phyloP scores from a whole-genome alignment of 1,139 yeast genomes.

The Debaryomyces sp. region DNA sequence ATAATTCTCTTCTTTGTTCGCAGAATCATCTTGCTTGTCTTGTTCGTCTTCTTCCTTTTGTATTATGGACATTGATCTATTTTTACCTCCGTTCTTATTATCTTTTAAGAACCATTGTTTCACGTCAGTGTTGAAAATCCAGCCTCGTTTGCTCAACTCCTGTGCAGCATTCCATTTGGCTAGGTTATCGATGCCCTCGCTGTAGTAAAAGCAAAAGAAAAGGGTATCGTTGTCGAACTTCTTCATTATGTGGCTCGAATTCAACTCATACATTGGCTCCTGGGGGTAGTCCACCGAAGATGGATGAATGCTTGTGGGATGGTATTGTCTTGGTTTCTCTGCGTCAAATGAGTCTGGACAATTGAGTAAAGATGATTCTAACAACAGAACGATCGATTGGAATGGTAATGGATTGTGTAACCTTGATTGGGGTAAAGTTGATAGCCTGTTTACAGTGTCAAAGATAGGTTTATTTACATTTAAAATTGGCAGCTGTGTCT shows the following conservation, averaged over 20 bases:
- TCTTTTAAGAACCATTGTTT: slow-evolving; percentile 80
- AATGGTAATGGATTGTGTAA: slow-evolving; percentile 56
- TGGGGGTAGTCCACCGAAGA: slow-evolving; percentile 91
- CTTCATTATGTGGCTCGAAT: slow-evolving; percentile 55
- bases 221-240: slow-evolving; percentile 87
- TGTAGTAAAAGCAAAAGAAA: slow-evolving; percentile 88
- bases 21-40: slow-evolving; percentile 13
- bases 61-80: slow-evolving; percentile 48
- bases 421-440: slow-evolving; percentile 36
- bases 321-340: slow-evolving; percentile 80
- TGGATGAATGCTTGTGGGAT: slow-evolving; percentile 84
- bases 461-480: slow-evolving; percentile 26
- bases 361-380: slow-evolving; percentile 78
- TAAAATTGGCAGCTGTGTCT: slow-evolving; percentile 21
- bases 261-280: slow-evolving; percentile 72
- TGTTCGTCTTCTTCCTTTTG: slow-evolving; percentile 35
- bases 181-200: slow-evolving; percentile 47
- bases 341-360: slow-evolving; percentile 95
- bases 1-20: slow-evolving; percentile 56
- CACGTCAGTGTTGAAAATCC: slow-evolving; percentile 80
- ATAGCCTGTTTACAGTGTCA: slow-evolving; percentile 34
- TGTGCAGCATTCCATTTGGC: slow-evolving; percentile 76
- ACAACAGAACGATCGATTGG: slow-evolving; percentile 54
- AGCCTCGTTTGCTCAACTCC: slow-evolving; percentile 79
- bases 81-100: slow-evolving; percentile 37